Conservation (phyloP, 2,329 filamentous ascomycete species). For the Didymella exigua region DNA sequence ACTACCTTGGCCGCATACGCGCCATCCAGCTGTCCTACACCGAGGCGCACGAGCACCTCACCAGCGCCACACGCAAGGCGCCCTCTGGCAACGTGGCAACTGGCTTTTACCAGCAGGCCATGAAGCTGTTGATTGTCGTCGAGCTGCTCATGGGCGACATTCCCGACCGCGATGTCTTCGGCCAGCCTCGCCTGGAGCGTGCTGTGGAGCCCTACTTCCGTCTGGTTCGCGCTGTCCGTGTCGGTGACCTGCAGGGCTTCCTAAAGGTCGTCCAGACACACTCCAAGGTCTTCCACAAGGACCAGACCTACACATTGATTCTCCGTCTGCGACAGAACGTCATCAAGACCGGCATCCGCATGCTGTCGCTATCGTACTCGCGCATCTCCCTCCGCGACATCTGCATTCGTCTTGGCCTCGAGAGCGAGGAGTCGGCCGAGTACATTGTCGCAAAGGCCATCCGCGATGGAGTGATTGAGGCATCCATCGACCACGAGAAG, state of each 20-base stretch:
- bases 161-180: conserved; percentile 91
- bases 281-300: conserved; percentile 83
- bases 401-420: conserved; percentile 89
- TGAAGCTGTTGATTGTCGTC: conserved; percentile 94
- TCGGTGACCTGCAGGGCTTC: conserved; percentile 95
- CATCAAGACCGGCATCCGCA: conserved; percentile 98
- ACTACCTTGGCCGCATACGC: conserved; percentile 95
- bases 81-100: conserved; percentile 87
- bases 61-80: conserved; percentile 91
- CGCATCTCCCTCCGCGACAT: conserved; percentile 97
- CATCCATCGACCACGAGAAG: conserved; percentile 87
- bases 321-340: conserved; percentile 96
- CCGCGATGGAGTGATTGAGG: conserved; percentile 95
- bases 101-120: conserved; percentile 94
- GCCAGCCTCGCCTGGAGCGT: conserved; percentile 83
- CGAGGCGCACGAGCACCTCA: conserved; percentile 92
- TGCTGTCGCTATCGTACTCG: conserved; percentile 98
- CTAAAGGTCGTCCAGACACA: conserved; percentile 83
- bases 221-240: conserved; percentile 91
- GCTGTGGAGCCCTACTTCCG: conserved; percentile 91
- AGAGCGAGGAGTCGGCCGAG: conserved; percentile 95
- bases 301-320: conserved; percentile 94
- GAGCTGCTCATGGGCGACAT: conserved; percentile 99
- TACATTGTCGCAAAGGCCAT: conserved; percentile 99
- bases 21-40: conserved; percentile 97